A percentile compares a stretch with the other conserved stretches of the same genome.
Evolutionary conservation across 331 rosid species (phyloP).

Genomic region (Stylosanthes scabra): DNA sequence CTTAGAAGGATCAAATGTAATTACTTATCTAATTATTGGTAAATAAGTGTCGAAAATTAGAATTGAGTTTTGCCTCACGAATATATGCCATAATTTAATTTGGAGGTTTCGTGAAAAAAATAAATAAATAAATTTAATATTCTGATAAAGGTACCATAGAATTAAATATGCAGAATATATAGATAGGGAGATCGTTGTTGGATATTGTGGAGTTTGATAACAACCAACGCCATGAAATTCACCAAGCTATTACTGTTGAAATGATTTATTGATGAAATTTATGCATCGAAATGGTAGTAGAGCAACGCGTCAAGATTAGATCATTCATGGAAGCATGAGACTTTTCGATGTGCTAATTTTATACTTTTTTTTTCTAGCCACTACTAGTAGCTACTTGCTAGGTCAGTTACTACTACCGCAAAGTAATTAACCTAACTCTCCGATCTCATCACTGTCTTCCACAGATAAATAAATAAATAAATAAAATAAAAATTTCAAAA

Average conservation of each 20-base stretch:
- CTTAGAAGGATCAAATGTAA: too few relatives aligned
- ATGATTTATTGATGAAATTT: background rate
- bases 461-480: background rate
- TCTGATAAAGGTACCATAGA: background rate
- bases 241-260: background rate
- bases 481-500: too few relatives aligned
- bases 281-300: background rate
- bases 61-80: too few relatives aligned
- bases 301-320: constrained; percentile 10
- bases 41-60: too few relatives aligned
- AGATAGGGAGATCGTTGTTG: background rate
- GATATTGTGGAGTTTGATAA: background rate
- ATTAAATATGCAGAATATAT: background rate
- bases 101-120: too few relatives aligned
- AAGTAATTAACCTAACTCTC: background rate
- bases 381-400: background rate
- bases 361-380: background rate
- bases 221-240: background rate
- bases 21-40: too few relatives aligned
- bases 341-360: background rate
- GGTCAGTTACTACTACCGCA: background rate
- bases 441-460: background rate
- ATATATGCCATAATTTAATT: too few relatives aligned
- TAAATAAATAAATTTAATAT: background rate
- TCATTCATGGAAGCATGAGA: background rate